Conservation (phyloP, 1,139 yeast genomes). For the Yamadazyma dushanensis region DNA sequence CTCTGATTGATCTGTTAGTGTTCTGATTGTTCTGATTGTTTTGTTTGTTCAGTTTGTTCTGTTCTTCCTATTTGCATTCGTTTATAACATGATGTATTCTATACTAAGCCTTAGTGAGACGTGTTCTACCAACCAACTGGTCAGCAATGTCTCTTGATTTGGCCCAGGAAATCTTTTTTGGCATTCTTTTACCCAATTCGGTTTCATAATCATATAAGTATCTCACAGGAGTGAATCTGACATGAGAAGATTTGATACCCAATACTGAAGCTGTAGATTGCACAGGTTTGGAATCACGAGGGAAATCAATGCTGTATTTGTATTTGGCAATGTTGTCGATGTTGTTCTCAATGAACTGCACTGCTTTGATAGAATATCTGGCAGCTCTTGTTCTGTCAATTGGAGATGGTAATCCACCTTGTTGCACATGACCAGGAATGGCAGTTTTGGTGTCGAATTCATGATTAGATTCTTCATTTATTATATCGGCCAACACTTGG, state of each 20-base stretch:
- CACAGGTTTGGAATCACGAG: constrained; percentile 33
- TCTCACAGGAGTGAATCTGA: constrained; percentile 71
- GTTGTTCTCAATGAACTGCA: constrained; percentile 74
- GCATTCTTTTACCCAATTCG: constrained; percentile 76
- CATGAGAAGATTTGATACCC: constrained; percentile 79
- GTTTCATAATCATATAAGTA: constrained; percentile 86
- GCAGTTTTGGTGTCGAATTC: constrained; percentile 77
- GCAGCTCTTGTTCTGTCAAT: constrained; percentile 93
- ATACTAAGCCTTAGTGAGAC: constrained; percentile 13
- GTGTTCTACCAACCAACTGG: constrained; percentile 76
- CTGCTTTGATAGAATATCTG: constrained; percentile 84
- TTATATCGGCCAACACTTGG: constrained; percentile 65
- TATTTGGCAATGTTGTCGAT: constrained; percentile 20
- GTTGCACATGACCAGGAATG: constrained; percentile 88
- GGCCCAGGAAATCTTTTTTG: constrained; percentile 85
- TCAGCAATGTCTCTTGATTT: constrained; percentile 75
- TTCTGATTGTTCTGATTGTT: too few species aligned
- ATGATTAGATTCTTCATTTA: constrained; percentile 64
- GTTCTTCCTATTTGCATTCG: too few species aligned
- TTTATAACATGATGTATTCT: constrained; percentile 1
- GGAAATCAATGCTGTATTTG: constrained; percentile 35
- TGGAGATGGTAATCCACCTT: constrained; percentile 94
- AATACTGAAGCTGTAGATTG: constrained; percentile 76
- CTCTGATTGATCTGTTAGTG: too few species aligned
- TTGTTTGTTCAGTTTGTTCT: too few species aligned